Conservation (phyloP, 2,329 filamentous ascomycete species). For the Aspergillus luchuensis region DNA sequence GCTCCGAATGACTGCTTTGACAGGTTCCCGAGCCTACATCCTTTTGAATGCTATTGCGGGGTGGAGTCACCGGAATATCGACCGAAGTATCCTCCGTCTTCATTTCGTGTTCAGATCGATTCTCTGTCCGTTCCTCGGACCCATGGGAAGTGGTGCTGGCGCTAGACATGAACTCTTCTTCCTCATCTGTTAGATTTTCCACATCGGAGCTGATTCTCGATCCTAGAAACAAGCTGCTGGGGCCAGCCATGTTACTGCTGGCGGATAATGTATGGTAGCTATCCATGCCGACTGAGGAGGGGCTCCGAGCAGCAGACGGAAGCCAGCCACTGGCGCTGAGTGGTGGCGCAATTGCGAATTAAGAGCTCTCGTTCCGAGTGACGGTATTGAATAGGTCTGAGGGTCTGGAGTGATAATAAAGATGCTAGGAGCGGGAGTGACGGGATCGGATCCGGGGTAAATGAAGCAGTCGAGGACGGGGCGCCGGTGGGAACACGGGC, state of each 20-base stretch:
- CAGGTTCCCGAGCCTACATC: neutral
- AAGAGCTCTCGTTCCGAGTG: neutral
- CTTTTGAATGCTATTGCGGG: neutral
- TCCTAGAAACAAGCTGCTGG: constrained; percentile 27
- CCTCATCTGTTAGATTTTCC: constrained; percentile 32
- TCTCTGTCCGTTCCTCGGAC: constrained; percentile 18
- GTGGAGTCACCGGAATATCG: neutral
- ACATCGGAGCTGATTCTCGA: constrained; percentile 27
- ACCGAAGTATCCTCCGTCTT: neutral
- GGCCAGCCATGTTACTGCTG: constrained; percentile 27
- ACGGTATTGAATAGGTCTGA: neutral
- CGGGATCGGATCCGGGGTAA: constrained; percentile 18
- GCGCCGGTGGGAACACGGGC: constrained; percentile 14
- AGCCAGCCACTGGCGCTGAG: constrained; percentile 5
- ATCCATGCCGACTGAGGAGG: neutral
- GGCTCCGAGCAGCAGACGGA: neutral
- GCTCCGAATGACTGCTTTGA: neutral
- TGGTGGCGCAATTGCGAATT: neutral
- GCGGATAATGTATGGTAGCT: constrained; percentile 10
- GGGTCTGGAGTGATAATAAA: neutral
- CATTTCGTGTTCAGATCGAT: constrained; percentile 10
- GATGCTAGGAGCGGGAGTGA: constrained; percentile 13
- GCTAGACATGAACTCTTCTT: constrained; percentile 33
- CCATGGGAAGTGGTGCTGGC: constrained; percentile 28
- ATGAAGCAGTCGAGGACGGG: constrained; percentile 10